phyloP scores from a whole-genome alignment of 2,329 filamentous ascomycete species.

The Zymoseptoria brevis region DNA sequence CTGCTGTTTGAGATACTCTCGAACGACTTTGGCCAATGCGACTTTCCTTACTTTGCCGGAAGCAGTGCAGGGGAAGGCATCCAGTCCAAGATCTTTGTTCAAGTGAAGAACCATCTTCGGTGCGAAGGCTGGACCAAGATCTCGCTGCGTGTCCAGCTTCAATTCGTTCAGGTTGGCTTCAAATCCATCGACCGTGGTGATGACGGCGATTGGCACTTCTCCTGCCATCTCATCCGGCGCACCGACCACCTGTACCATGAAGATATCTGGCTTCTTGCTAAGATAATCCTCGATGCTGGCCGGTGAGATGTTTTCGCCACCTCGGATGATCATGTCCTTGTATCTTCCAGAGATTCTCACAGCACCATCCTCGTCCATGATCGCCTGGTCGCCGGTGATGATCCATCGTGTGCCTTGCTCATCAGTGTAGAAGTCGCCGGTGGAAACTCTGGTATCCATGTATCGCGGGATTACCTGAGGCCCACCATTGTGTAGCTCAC shows the following conservation, averaged over 20 bases:
- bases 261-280: constrained; percentile 27
- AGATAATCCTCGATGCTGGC: constrained; percentile 31
- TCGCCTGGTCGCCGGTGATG: constrained; percentile 54
- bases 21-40: constrained; percentile 27
- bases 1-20: constrained; percentile 23
- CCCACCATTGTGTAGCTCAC: constrained; percentile 28
- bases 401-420: constrained; percentile 48
- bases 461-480: constrained; percentile 25
- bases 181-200: constrained; percentile 30
- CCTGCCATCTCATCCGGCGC: constrained; percentile 40
- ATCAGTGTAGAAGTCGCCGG: constrained; percentile 25
- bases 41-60: constrained; percentile 42
- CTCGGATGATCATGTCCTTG: constrained; percentile 37
- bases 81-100: constrained; percentile 33
- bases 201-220: constrained; percentile 42
- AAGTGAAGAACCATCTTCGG: constrained; percentile 38
- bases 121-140: constrained; percentile 34
- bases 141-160: constrained; percentile 31
- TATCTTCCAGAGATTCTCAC: constrained; percentile 31
- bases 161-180: constrained; percentile 25
- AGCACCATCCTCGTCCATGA: constrained; percentile 40
- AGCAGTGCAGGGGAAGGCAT: constrained; percentile 35
- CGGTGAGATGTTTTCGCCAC: constrained; percentile 59
- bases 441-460: constrained; percentile 23
- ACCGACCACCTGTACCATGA: constrained; percentile 38